Conservation (phyloP, 371 early-diverging fungal species). For the Umbelopsis sp. region DNA sequence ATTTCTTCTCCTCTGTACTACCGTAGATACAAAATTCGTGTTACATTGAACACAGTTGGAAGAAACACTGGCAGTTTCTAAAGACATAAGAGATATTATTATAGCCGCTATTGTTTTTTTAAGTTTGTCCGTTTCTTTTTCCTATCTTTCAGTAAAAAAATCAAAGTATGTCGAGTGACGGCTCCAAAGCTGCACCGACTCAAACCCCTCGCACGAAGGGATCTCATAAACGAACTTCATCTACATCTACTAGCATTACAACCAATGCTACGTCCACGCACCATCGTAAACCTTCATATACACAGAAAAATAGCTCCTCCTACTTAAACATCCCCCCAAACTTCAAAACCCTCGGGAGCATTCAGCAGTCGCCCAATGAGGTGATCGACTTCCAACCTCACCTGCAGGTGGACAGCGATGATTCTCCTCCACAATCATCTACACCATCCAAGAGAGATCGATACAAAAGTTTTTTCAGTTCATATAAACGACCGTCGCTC, state of each 20-base stretch:
- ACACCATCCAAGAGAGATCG: constrained; percentile 5
- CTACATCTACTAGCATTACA: constrained; percentile 7
- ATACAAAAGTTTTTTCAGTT: neutral
- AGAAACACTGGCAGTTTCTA: constrained; percentile 3
- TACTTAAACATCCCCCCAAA: neutral
- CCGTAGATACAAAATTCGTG: constrained; percentile 10
- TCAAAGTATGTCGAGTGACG: constrained; percentile 2
- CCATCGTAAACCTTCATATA: constrained; percentile 13
- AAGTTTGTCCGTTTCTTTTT: neutral
- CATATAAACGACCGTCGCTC: neutral
- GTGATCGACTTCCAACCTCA: neutral
- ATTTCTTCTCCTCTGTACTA: neutral
- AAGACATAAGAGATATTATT: neutral
- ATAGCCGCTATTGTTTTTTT: neutral
- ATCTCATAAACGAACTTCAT: constrained; percentile 8
- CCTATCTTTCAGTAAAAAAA: neutral
- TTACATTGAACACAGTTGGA: constrained; percentile 6
- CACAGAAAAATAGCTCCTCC: constrained; percentile 4
- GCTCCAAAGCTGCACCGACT: neutral
- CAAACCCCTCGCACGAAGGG: constrained; percentile 4
- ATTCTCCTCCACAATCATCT: constrained; percentile 5
- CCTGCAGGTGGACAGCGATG: neutral
- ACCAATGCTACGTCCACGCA: constrained; percentile 13
- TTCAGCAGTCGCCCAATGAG: constrained; percentile 6
- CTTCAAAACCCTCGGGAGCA: constrained; percentile 8